Evolutionary conservation across 2,329 filamentous ascomycete species (phyloP).

Genomic region (Neofusicoccum parvum): DNA sequence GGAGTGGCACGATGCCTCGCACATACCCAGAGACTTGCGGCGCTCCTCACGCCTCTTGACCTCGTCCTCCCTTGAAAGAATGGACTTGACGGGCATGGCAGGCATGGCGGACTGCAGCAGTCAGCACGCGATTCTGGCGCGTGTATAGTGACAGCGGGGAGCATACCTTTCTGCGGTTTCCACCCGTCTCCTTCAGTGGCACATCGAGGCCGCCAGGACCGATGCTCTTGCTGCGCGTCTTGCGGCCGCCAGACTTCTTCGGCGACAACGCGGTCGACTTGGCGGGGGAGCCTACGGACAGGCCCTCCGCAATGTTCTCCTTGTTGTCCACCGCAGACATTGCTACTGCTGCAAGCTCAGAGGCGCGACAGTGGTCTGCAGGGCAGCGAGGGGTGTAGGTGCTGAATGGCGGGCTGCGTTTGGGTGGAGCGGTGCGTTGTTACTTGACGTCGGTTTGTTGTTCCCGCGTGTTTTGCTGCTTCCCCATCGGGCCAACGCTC

Average conservation of each 20-base stretch:
- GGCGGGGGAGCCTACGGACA: slow-evolving; percentile 34
- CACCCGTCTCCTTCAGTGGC: slow-evolving; percentile 67
- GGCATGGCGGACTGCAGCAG: slow-evolving; percentile 47
- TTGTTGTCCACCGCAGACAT: slow-evolving; percentile 55
- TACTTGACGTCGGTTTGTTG: slow-evolving; percentile 20
- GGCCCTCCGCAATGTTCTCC: slow-evolving; percentile 64
- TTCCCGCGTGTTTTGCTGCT: slow-evolving; percentile 20
- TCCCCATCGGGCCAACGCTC: slow-evolving; percentile 14
- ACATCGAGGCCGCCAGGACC: slow-evolving; percentile 88
- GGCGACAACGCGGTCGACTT: slow-evolving; percentile 32
- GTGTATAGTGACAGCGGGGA: background rate
- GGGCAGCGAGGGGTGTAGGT: background rate
- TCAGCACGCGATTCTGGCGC: slow-evolving; percentile 25
- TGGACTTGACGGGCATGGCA: slow-evolving; percentile 54
- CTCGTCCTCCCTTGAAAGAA: slow-evolving; percentile 61
- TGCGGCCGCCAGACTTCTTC: slow-evolving; percentile 32
- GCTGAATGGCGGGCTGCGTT: background rate
- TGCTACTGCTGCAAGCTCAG: background rate
- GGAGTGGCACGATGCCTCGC: background rate
- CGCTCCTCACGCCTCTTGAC: slow-evolving; percentile 76
- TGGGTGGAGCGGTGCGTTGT: background rate
- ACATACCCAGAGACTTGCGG: slow-evolving; percentile 77
- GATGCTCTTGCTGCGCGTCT: slow-evolving; percentile 86
- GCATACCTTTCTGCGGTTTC: slow-evolving; percentile 77
- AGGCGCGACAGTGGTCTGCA: background rate